These are phyloP conservation scores for Nothophaeocryptopus gaeumannii DNA, from an alignment of 2,329 filamentous ascomycete genomes.

Conservation along the genomic window DNA sequence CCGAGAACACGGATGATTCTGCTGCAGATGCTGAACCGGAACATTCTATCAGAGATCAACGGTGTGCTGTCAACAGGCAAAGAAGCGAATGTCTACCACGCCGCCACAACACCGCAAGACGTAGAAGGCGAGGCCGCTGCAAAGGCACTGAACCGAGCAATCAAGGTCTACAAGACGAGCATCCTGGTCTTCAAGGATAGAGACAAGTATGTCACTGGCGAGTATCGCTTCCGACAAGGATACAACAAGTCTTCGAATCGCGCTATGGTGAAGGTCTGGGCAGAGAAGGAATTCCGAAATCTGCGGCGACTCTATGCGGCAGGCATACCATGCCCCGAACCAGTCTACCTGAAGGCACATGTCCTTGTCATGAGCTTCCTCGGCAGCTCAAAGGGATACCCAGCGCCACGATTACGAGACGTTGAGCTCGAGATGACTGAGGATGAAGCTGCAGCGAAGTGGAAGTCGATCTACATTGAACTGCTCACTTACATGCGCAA, in stretches of 20 bases:
- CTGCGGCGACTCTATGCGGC: constrained; percentile 77
- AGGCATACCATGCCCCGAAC: constrained; percentile 86
- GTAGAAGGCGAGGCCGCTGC: constrained; percentile 46
- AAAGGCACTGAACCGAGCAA: constrained; percentile 69
- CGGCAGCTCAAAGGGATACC: constrained; percentile 80
- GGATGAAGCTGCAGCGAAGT: constrained; percentile 61
- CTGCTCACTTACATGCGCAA: constrained; percentile 84
- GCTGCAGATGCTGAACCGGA: constrained; percentile 91
- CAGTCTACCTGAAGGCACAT: constrained; percentile 84
- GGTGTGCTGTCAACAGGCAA: constrained; percentile 96
- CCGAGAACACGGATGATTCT: constrained; percentile 93
- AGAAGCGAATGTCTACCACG: constrained; percentile 97
- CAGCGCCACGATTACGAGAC: constrained; percentile 85
- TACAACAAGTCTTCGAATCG: constrained; percentile 94
- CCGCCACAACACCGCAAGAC: constrained; percentile 61
- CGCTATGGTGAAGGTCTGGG: constrained; percentile 98
- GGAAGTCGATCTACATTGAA: constrained; percentile 76
- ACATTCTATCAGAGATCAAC: constrained; percentile 85
- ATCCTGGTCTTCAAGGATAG: constrained; percentile 98
- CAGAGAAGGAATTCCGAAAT: constrained; percentile 97
- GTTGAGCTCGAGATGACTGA: constrained; percentile 66
- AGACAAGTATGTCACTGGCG: constrained; percentile 91
- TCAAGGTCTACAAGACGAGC: constrained; percentile 98
- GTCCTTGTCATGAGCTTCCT: constrained; percentile 94
- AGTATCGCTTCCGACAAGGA: constrained; percentile 85